A percentile compares a stretch with the other conserved stretches of the same genome.
These are phyloP conservation scores for Termitomyces sp. DNA, from an alignment of 768 basidiomycete species.

Conservation along the genomic window DNA sequence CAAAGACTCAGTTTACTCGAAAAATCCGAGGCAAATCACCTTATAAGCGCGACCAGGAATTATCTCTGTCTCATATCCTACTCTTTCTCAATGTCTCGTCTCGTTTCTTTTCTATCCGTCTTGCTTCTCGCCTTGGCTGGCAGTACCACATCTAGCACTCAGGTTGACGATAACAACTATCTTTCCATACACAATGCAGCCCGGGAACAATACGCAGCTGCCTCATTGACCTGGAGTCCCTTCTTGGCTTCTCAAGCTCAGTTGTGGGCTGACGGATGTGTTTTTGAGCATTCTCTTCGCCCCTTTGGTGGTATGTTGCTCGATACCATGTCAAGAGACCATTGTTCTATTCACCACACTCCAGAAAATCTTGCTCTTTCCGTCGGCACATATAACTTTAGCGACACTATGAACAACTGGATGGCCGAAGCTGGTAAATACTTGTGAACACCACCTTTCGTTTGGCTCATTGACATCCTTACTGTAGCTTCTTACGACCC, in stretches of 20 bases:
- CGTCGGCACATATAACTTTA: constrained; percentile 48
- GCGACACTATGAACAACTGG: constrained; percentile 51
- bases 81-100: constrained; percentile 26
- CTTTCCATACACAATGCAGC: constrained; percentile 56
- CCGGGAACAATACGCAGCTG: constrained; percentile 62
- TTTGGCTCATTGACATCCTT: background rate
- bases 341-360: background rate
- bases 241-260: constrained; percentile 54
- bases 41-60: constrained; percentile 3
- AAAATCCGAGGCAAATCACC: background rate
- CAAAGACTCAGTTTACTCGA: background rate
- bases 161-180: constrained; percentile 43
- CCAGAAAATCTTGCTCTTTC: constrained; percentile 71
- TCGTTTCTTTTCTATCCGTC: constrained; percentile 26
- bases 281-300: constrained; percentile 53
- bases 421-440: constrained; percentile 59
- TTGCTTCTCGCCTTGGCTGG: constrained; percentile 31
- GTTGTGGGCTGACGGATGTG: constrained; percentile 64
- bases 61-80: constrained; percentile 15
- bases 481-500: constrained; percentile 48
- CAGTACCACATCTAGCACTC: constrained; percentile 21
- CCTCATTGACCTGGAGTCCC: constrained; percentile 56
- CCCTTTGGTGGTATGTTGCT: constrained; percentile 42
- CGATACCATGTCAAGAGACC: background rate
- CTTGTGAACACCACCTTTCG: background rate